These are phyloP conservation scores for Lumnitzera racemosa DNA, from an alignment of 345 rosid genomes.

Conservation along the genomic window DNA sequence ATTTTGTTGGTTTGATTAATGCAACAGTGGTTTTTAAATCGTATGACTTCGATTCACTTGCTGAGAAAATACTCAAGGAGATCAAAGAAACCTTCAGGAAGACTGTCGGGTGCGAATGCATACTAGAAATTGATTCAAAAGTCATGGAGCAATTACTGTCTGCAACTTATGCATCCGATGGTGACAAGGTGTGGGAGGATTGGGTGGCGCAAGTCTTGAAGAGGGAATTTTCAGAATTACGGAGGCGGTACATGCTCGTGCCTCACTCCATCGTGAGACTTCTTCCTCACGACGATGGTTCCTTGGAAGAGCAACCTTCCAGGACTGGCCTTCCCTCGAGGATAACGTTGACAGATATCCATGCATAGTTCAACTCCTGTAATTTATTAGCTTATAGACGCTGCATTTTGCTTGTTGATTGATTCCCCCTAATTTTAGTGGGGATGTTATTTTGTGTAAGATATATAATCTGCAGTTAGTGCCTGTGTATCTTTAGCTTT, in stretches of 20 bases:
- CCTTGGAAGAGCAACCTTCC: slow-evolving; percentile 8
- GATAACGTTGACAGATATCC: slow-evolving; percentile 2
- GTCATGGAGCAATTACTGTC: slow-evolving; percentile 53
- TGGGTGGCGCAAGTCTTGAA: slow-evolving; percentile 40
- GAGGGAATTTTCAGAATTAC: slow-evolving; percentile 29
- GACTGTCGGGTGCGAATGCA: slow-evolving; percentile 24
- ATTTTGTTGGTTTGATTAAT: slow-evolving; percentile 24
- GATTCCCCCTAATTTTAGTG: too few species aligned
- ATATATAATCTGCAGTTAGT: slow-evolving; percentile 8
- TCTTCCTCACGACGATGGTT: slow-evolving; percentile 15
- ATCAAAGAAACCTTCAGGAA: slow-evolving; percentile 27
- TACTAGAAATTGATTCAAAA: slow-evolving; percentile 33
- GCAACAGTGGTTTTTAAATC: slow-evolving; percentile 42
- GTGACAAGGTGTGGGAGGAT: slow-evolving; percentile 23
- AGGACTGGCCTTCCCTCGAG: slow-evolving; percentile 23
- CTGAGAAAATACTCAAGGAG: slow-evolving; percentile 23
- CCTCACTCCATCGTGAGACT: slow-evolving; percentile 34
- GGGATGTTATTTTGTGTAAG: slow-evolving; percentile 12
- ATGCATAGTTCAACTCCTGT: slow-evolving; percentile 15
- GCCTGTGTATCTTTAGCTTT: not conserved
- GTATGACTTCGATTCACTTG: slow-evolving; percentile 47
- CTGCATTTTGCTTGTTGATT: too few species aligned
- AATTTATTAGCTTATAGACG: not conserved
- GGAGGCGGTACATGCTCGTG: slow-evolving; percentile 29
- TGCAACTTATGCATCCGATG: slow-evolving; percentile 34